Evolutionary conservation across 768 basidiomycete genomes (phyloP), one percentile per base, ranked within the genome.

Genomic region (Tylopilus sp.): DNA sequence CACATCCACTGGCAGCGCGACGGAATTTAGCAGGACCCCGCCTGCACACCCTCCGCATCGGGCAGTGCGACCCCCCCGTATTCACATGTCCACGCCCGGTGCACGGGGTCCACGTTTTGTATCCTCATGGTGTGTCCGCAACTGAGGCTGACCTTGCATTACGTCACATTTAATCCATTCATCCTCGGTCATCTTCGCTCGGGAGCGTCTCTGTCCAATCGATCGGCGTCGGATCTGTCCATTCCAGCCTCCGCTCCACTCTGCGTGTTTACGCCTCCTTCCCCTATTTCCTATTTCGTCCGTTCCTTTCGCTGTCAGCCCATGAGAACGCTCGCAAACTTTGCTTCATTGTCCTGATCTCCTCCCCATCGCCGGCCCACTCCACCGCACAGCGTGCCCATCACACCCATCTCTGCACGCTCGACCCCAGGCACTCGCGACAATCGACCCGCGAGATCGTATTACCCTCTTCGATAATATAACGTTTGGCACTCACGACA

Each of bases 41-140:
- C 24, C 19, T 7, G 2, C 0, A 22, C 6, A 9, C 36, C 10
- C 22, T 16, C 54, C 41, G 26, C 8, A 58, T 56, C 1, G 8
- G 33, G 59, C 0, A 59, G 33, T 2, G 30, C 40, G 54, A 65
- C 64, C 64, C 62, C 65, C 29, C 42, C 13, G 30, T 26, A 53
- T 71, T 70, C 65, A 66, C 65, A 69, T 71, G 69, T 60, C 49
- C n/a, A 24, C 4, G 1, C 0, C 0, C 1, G 12, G 50, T 70
- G 21, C 21, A 25, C 28, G 60, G 53, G 70, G 68, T 58, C 59
- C 26, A 0, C 12, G 55, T 52, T 52, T 55, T 34, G 52, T 34
- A 19, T 56, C 64, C 63, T 62, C 65, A 60, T 65, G 62, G 50
- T 41, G 0, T 26, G 4, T 28, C 6, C 45, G 54, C 56, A 55